Conservation (phyloP, 202 grass and related monocot genomes). For the Carex arenaria region DNA sequence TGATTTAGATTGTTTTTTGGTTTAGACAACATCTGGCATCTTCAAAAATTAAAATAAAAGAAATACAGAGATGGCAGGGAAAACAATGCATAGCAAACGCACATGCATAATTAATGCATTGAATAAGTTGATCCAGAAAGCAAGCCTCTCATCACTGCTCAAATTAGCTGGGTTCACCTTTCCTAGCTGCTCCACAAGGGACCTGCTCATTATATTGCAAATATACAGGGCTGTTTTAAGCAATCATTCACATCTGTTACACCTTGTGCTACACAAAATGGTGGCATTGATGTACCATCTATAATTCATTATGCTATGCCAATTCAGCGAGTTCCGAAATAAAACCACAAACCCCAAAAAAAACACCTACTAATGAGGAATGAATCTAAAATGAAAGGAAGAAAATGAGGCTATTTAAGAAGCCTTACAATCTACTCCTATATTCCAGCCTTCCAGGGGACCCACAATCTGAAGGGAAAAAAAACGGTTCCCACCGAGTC, state of each 20-base stretch:
- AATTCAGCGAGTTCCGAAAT: not conserved
- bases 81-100: constrained; percentile 28
- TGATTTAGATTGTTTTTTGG: not conserved
- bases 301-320: not conserved
- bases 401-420: not conserved
- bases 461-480: not conserved
- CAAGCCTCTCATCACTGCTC: constrained; percentile 68
- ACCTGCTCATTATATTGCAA: constrained; percentile 46
- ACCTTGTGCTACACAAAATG: not conserved
- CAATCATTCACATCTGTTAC: not conserved
- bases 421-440: not conserved
- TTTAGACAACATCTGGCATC: not conserved
- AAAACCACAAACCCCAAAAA: not conserved
- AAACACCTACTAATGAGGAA: not conserved
- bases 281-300: not conserved
- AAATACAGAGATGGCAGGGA: not conserved
- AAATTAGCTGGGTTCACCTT: constrained; percentile 66
- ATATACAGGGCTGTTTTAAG: not conserved
- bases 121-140: constrained; percentile 97
- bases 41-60: not conserved
- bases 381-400: not conserved
- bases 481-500: not conserved
- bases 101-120: constrained; percentile 99
- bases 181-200: constrained; percentile 88
- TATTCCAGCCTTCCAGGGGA: not conserved